Evolutionary conservation across 176 grass and related monocot genomes (phyloP), one percentile per base, ranked within the genome.

Genomic region (Chrysopogon serrulatus): DNA sequence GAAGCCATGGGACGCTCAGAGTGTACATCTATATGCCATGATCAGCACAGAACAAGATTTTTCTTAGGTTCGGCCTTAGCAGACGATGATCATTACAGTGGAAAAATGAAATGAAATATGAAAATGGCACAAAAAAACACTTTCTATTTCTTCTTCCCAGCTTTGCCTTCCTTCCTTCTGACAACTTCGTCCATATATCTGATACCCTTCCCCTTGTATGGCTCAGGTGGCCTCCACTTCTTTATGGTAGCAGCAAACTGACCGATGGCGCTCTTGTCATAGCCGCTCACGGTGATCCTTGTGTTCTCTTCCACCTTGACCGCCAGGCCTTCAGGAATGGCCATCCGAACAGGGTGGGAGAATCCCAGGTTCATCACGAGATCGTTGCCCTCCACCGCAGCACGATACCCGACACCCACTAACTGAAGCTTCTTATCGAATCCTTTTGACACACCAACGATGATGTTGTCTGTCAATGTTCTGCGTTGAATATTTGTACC

Each of bases 141-240:
- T 32, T 76, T 87, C 91, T 96, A 96, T 68, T 99, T 99, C 83
- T 96, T 99, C 88, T 99, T 99, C 23, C 96, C 96, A 62, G 96
- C 91, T 94, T 99, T 96, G 71, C 96, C 96, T 34, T 96, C 96
- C 93, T 99, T 96, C 68, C 82, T 94, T 88, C 93, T 90, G 16
- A 99, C 93, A 78, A 89, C 78, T 41, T 99, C 91, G 71, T 89
- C 85, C 28, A 81, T 78, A 83, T 96, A 99, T 40, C 89, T 81
- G 75, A 99, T 91, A 31, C 96, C 96, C 81, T 99, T 99, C 5
- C 96, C 96, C 74, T 99, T 99, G 91, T 99, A 99, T 33, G 96
- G 96, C 65, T 99, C 93, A 3, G 96, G 96, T 14, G 93, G 96
- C 45, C 96, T 94, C 96, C 96, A 99, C 85, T 94, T 96, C 89